These are phyloP conservation scores for Pseudogymnoascus sp. DNA, from an alignment of 2,329 filamentous ascomycete species.

Conservation along the genomic window DNA sequence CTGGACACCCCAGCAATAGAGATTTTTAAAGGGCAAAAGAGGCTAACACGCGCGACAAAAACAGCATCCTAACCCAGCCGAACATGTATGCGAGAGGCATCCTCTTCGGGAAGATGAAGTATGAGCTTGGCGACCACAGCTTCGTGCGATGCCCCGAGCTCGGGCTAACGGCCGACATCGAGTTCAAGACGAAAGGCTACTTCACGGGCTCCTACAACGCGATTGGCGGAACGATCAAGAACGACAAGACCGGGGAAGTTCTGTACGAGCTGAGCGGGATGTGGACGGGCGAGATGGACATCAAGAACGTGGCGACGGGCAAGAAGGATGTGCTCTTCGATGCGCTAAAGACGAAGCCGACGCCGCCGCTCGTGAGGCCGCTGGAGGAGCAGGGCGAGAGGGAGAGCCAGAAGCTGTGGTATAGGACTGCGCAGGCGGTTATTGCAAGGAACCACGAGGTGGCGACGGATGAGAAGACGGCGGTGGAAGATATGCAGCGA, in stretches of 20 bases:
- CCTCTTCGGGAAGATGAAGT: slow-evolving; percentile 98
- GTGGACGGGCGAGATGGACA: slow-evolving; percentile 92
- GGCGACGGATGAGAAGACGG: slow-evolving; percentile 93
- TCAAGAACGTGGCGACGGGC: slow-evolving; percentile 84
- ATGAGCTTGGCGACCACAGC: slow-evolving; percentile 94
- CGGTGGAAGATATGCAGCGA: slow-evolving; percentile 86
- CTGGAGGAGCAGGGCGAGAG: slow-evolving; percentile 80
- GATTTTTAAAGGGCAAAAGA: neutral
- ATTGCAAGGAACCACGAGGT: slow-evolving; percentile 77
- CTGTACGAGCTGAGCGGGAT: slow-evolving; percentile 88
- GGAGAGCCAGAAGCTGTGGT: slow-evolving; percentile 86
- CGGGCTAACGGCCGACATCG: slow-evolving; percentile 79
- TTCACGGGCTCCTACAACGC: slow-evolving; percentile 95
- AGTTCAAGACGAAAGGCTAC: slow-evolving; percentile 98
- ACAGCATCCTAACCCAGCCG: slow-evolving; percentile 78
- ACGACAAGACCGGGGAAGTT: slow-evolving; percentile 75
- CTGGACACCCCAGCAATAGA: neutral
- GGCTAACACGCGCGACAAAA: slow-evolving; percentile 29
- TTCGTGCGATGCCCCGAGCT: slow-evolving; percentile 86
- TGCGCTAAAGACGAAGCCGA: slow-evolving; percentile 69
- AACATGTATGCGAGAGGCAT: slow-evolving; percentile 99
- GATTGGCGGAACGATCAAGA: slow-evolving; percentile 85
- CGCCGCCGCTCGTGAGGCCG: slow-evolving; percentile 65
- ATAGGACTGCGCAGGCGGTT: slow-evolving; percentile 72
- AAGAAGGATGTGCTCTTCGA: slow-evolving; percentile 88